These are phyloP conservation scores for Tulasnella sp. DNA, from an alignment of 768 basidiomycete genomes.

Conservation along the genomic window DNA sequence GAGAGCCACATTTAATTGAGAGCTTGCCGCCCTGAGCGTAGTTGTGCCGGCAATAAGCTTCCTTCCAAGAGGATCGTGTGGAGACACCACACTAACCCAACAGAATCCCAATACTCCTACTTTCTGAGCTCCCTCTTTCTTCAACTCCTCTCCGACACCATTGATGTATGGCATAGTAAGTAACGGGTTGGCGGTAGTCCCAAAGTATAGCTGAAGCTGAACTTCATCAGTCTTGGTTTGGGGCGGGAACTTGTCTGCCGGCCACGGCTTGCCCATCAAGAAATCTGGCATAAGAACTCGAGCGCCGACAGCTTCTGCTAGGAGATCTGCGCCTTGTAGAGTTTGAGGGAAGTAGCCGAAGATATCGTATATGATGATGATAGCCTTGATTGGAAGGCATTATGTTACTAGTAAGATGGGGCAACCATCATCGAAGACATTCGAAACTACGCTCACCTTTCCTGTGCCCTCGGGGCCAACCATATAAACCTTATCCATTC, in stretches of 20 bases:
- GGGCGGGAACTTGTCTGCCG: constrained; percentile 41
- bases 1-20: constrained; percentile 27
- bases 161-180: constrained; percentile 31
- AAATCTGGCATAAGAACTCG: constrained; percentile 59
- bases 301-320: constrained; percentile 40
- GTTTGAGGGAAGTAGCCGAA: constrained; percentile 59
- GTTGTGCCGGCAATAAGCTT: constrained; percentile 23
- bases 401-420: neutral
- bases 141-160: constrained; percentile 33
- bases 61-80: constrained; percentile 9
- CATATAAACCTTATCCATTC: constrained; percentile 31
- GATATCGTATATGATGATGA: constrained; percentile 51
- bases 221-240: constrained; percentile 40
- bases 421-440: neutral
- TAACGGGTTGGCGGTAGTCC: constrained; percentile 36
- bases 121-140: constrained; percentile 32
- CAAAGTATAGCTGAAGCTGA: constrained; percentile 48
- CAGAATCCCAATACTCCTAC: constrained; percentile 39
- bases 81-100: constrained; percentile 35
- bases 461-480: constrained; percentile 35
- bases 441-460: constrained; percentile 18
- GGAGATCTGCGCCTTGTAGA: constrained; percentile 53
- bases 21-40: constrained; percentile 31
- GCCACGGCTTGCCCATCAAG: constrained; percentile 42
- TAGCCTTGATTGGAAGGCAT: constrained; percentile 24